phyloP scores from a whole-genome alignment of 495 filamentous ascomycete genomes.

The Hypoxylon lenormandii region DNA sequence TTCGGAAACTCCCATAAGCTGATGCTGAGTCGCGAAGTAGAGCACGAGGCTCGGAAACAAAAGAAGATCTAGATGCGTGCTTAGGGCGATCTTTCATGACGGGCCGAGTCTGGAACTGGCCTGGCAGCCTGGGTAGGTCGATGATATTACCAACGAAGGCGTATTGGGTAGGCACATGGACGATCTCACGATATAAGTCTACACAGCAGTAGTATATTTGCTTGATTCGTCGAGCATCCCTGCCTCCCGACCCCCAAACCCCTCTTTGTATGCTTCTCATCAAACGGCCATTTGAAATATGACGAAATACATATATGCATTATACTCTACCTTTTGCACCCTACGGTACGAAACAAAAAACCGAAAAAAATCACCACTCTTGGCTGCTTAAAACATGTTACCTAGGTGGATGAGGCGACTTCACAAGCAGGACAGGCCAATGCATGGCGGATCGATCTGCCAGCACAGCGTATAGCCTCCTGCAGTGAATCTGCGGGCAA shows the following conservation, averaged over 20 bases:
- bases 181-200: conserved; percentile 29
- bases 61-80: conserved; percentile 34
- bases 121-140: conserved; percentile 17
- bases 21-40: conserved; percentile 3
- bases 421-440: conserved; percentile 41
- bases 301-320: conserved; percentile 38
- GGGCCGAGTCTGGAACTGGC: conserved; percentile 40
- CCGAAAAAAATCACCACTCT: too few species aligned
- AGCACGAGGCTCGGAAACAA: conserved; percentile 15
- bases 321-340: conserved; percentile 12
- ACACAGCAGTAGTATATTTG: conserved; percentile 10
- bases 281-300: conserved; percentile 30
- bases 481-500: conserved; percentile 48
- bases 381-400: conserved; percentile 8
- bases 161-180: conserved; percentile 32
- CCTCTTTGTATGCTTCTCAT: conserved; percentile 23
- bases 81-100: conserved; percentile 19
- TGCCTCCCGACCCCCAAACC: conserved; percentile 6
- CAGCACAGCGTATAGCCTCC: conserved; percentile 51
- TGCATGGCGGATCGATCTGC: conserved; percentile 51
- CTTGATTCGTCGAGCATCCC: conserved; percentile 31
- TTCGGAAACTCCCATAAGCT: conserved; percentile 2
- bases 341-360: conserved; percentile 18
- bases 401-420: conserved; percentile 38
- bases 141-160: conserved; percentile 37